Evolutionary conservation across 73 alveolate genomes (phyloP).

Genomic region (Uronychia setigera): DNA sequence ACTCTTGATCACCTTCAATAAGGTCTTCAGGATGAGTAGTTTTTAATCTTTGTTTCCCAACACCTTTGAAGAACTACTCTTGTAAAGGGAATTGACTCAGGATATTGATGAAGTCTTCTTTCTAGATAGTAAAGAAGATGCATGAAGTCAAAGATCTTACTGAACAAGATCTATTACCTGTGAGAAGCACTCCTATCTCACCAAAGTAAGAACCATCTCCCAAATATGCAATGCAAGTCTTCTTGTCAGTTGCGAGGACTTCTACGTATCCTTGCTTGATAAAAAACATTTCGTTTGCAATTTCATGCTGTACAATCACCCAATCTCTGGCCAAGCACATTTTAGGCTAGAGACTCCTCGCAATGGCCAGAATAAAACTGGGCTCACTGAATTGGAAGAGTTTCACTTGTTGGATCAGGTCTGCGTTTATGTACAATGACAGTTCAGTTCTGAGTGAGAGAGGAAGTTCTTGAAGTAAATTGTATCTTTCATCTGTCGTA

Average conservation of each 20-base stretch:
- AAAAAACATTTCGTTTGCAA: conserved; percentile 62
- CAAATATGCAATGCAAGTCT: conserved; percentile 51
- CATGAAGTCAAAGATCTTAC: conserved; percentile 62
- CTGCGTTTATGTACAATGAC: conserved; percentile 35
- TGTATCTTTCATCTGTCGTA: conserved; percentile 5
- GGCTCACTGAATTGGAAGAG: conserved; percentile 65
- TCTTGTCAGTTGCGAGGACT: conserved; percentile 58
- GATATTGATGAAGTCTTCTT: conserved; percentile 26
- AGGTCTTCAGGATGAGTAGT: conserved; percentile 68
- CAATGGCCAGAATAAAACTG: conserved; percentile 46
- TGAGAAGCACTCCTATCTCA: conserved; percentile 69
- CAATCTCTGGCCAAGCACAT: conserved; percentile 36
- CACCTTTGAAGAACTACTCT: conserved; percentile 38
- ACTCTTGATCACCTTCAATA: conserved; percentile 10
- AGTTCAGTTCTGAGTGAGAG: conserved; percentile 50
- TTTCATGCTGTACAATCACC: conserved; percentile 41
- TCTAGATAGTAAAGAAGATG: conserved; percentile 35
- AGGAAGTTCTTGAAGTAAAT: conserved; percentile 54
- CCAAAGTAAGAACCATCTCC: conserved; percentile 72
- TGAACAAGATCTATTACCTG: conserved; percentile 46
- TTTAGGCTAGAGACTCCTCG: conserved; percentile 37
- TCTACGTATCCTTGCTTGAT: conserved; percentile 55
- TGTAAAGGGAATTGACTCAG: conserved; percentile 55
- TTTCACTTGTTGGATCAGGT: conserved; percentile 53
- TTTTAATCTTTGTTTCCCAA: conserved; percentile 64